Evolutionary conservation across 2,329 filamentous ascomycete species (phyloP).

Genomic region (Nigrospora sphaerica): DNA sequence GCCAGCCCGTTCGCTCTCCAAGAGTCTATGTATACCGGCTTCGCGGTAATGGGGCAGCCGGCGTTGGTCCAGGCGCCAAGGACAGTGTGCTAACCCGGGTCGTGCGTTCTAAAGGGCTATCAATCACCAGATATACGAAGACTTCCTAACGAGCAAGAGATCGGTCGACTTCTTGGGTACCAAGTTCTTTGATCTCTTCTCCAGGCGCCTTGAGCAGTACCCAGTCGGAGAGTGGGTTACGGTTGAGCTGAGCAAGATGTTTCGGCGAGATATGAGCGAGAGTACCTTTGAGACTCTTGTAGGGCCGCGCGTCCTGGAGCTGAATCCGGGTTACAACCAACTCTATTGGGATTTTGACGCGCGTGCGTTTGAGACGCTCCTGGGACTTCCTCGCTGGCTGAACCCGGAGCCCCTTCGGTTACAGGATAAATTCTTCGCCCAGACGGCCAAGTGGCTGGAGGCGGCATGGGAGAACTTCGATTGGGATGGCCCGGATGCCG

Average conservation of each 20-base stretch:
- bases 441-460: slow-evolving; percentile 6
- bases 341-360: slow-evolving; percentile 17
- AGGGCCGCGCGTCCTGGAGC: slow-evolving; percentile 13
- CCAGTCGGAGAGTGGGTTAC: slow-evolving; percentile 11
- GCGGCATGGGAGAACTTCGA: slow-evolving; percentile 10
- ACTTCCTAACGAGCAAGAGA: slow-evolving; percentile 7
- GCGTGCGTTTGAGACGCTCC: slow-evolving; percentile 9
- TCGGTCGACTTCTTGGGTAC: slow-evolving; percentile 4
- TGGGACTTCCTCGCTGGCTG: slow-evolving; percentile 14
- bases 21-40: too few species aligned
- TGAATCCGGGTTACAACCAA: slow-evolving; percentile 16
- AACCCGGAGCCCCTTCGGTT: slow-evolving; percentile 8
- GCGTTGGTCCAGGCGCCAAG: too few species aligned
- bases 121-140: slow-evolving; percentile 7
- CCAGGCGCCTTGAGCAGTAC: slow-evolving; percentile 4
- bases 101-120: neutral
- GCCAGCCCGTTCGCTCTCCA: too few species aligned
- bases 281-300: slow-evolving; percentile 12
- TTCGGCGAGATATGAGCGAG: slow-evolving; percentile 13
- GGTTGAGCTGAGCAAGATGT: slow-evolving; percentile 10
- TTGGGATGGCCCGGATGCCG: slow-evolving; percentile 6
- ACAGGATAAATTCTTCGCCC: slow-evolving; percentile 8
- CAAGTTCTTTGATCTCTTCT: slow-evolving; percentile 8
- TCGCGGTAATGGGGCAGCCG: too few species aligned
- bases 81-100: too few species aligned